Evolutionary conservation across 768 basidiomycete genomes (phyloP), one percentile per base, ranked within the genome.

Genomic region (Pleurotus platypus): DNA sequence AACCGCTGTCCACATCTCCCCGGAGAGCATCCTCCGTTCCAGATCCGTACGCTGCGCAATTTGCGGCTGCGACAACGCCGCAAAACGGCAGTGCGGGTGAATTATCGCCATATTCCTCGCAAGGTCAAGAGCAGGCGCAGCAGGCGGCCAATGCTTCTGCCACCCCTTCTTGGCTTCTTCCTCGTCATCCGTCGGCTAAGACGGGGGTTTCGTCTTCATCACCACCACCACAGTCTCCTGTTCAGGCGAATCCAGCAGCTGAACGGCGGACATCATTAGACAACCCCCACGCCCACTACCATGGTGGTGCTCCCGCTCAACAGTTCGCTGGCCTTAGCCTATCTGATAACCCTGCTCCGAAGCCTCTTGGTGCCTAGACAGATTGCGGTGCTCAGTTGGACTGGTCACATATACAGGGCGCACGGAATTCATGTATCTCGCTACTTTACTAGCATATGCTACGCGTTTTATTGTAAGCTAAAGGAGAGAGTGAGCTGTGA

Each of bases 131-230:
- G 7, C 49, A 30, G 15, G 4, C 51, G 6, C 51, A 54, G 37
- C 20, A 26, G 30, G 30, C 39, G 11, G 16, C 49, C 27, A 39
- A 42, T 15, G 20, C 42, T 22, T 38, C 13, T 12, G 22, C 5
- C 39, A 18, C 39, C n/a, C 51, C 51, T n/a, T 40, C 51, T 26
- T 54, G 51, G 51, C 37, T 54, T 13, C 51, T 54, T 18, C 51
- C 51, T 40, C 51, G 51, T n/a, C 51, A 54, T 42, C 51, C 51
- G 26, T 40, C 51, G n/a, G 39, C 51, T 2, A 18, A 37, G 18
- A 30, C 38, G 4, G 30, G 30, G 30, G 11, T 9, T 8, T 35
- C 30, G 30, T 35, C 30, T 35, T 54, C 51, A 16, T 18, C 50
- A 7, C 26, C 51, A 8, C 38, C 51, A 11, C 51, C 51, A 9